phyloP scores from a whole-genome alignment of 805 yeast species.

The Jamesozyma lodderae region DNA sequence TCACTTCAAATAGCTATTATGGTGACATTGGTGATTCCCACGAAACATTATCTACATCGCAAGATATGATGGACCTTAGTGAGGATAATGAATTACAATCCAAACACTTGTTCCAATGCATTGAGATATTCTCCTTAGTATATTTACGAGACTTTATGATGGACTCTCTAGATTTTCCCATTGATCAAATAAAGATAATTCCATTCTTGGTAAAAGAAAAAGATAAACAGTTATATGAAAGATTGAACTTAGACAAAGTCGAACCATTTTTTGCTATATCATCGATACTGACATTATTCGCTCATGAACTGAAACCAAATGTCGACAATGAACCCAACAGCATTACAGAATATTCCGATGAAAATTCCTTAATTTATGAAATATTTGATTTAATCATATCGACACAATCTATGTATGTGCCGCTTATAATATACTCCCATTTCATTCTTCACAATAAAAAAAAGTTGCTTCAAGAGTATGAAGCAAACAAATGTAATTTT shows the following conservation, averaged over 20 bases:
- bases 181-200: constrained; percentile 56
- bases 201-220: constrained; percentile 47
- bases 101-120: constrained; percentile 36
- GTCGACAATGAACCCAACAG: background rate
- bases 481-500: constrained; percentile 16
- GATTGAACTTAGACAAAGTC: constrained; percentile 32
- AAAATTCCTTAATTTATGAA: constrained; percentile 35
- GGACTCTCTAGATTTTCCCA: constrained; percentile 53
- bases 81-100: constrained; percentile 9
- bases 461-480: constrained; percentile 31
- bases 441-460: constrained; percentile 40
- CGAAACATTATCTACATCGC: background rate
- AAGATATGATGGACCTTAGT: no score
- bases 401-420: constrained; percentile 43
- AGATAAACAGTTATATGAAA: constrained; percentile 38
- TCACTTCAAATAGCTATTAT: background rate
- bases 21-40: background rate
- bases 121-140: constrained; percentile 48
- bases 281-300: constrained; percentile 63
- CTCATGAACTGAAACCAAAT: constrained; percentile 50
- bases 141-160: constrained; percentile 83
- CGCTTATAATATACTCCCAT: constrained; percentile 54
- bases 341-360: background rate
- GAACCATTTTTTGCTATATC: constrained; percentile 66
- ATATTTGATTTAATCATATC: constrained; percentile 66